Conservation (phyloP, 1,139 yeast species). For the Lizanozyma gosingica region DNA sequence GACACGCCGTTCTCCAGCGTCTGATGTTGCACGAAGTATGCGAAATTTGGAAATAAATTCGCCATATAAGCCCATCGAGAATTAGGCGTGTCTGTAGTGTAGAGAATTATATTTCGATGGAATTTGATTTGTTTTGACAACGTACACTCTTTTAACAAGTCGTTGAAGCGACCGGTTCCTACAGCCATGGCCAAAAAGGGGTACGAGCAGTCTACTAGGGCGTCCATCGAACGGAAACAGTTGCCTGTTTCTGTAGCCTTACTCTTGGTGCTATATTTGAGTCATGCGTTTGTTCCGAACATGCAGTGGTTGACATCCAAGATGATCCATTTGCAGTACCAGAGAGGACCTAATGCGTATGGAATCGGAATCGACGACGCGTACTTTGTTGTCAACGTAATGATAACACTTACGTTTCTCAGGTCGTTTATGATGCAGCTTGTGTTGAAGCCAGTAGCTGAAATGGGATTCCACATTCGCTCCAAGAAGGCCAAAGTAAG, state of each 20-base stretch:
- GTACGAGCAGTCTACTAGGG: conserved; percentile 12
- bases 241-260: conserved; percentile 24
- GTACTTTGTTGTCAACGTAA: conserved; percentile 47
- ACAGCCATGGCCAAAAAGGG: neutral
- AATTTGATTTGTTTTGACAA: neutral
- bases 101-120: neutral
- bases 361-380: conserved; percentile 51
- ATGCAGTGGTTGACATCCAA: conserved; percentile 23
- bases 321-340: conserved; percentile 43
- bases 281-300: conserved; percentile 18
- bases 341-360: conserved; percentile 26
- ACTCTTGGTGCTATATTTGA: conserved; percentile 18
- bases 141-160: neutral
- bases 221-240: conserved; percentile 32
- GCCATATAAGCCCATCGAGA: too few species aligned
- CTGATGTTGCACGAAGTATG: too few species aligned
- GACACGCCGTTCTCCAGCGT: too few species aligned
- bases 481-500: conserved; percentile 48
- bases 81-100: neutral
- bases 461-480: conserved; percentile 32
- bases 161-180: conserved; percentile 1
- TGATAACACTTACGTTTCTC: conserved; percentile 48
- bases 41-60: too few species aligned
- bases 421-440: conserved; percentile 55
- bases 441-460: conserved; percentile 51